Base-by-base conservation (phyloP, 1,284 basidiomycete genomes). In the Sporisorium graminicola region DNA sequence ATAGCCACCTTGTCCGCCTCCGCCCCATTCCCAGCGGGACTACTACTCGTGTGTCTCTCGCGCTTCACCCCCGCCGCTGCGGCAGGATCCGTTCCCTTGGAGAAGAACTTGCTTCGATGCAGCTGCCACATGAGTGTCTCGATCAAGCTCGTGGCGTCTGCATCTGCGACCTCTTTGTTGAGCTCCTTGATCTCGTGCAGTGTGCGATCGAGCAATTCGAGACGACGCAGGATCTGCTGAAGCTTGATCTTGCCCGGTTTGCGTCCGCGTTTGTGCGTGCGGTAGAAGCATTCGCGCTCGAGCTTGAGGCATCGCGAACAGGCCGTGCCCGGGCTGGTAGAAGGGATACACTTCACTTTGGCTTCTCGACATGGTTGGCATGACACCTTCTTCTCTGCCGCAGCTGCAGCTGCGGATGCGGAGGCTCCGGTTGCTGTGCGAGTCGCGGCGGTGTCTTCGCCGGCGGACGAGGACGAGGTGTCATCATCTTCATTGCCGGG, bases 181-280 rank as follows among this genome's bases (percentile, higher is more conserved):
- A 75, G 31, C 43, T 59, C 46, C 8, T n/a, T 33, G 35, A 75
- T 63, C 57, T 75, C 73, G 3, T 22, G 13, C 18, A 75, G 31
- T 7, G 73, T 75, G 8, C 53, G 20, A 40, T 70, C 67, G 5
- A 75, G 44, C 20, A 75, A 14, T 16, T 75, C 67, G 6, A 75
- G 37, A 7, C 73, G 44, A 1, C 73, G 31, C 0, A 65, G 20
- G 42, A 75, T 75, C 40, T 75, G 73, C n/a, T 75, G 73, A 2
- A 65, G 49, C 29, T 75, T 75, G 43, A 75, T 75, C 58, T 75
- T 75, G 29, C 73, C 73, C 20, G 73, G 73, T 50, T 75, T 75
- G 0, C 73, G 35, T 4, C 73, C 73, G 5, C 73, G 29, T 42
- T 75, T 75, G 43, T 75, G 73, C 6, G 31, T 43, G 4, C 60